phyloP scores from a whole-genome alignment of 106 monocot species.

The Dioscorea zingiberensis region DNA sequence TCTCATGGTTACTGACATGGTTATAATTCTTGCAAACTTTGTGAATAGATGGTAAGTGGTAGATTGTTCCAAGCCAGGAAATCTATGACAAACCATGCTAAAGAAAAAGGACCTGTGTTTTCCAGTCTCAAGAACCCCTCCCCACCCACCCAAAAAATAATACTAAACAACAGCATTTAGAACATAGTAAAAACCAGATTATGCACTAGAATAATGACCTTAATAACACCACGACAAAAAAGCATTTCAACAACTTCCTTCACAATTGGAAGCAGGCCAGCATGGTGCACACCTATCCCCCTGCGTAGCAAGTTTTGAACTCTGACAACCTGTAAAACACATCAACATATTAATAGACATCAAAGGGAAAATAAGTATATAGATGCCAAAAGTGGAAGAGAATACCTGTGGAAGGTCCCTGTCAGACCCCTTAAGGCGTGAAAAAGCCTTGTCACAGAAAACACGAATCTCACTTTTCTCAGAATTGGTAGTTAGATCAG shows the following conservation, averaged over 20 bases:
- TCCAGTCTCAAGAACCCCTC: no score
- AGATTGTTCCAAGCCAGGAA: no score
- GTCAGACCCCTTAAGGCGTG: constrained; percentile 91
- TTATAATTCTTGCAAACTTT: no score
- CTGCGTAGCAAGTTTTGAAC: constrained; percentile 68
- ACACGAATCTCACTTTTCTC: constrained; percentile 89
- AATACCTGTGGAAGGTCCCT: constrained; percentile 91
- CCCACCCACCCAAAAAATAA: no score
- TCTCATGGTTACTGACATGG: no score
- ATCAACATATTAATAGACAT: constrained; percentile 4
- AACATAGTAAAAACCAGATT: no score
- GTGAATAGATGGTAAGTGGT: no score
- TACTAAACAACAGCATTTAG: no score
- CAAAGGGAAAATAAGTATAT: neutral
- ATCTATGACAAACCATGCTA: no score
- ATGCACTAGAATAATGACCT: constrained; percentile 34
- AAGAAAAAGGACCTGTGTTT: no score
- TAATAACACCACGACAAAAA: constrained; percentile 92
- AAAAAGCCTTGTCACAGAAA: constrained; percentile 96
- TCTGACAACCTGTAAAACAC: constrained; percentile 59
- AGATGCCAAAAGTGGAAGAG: neutral
- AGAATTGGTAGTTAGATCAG: constrained; percentile 78
- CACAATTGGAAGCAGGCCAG: constrained; percentile 97
- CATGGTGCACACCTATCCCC: constrained; percentile 97
- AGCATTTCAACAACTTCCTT: constrained; percentile 99